Base-by-base conservation (phyloP, 805 yeast species). In the Komagataella ulmi region DNA sequence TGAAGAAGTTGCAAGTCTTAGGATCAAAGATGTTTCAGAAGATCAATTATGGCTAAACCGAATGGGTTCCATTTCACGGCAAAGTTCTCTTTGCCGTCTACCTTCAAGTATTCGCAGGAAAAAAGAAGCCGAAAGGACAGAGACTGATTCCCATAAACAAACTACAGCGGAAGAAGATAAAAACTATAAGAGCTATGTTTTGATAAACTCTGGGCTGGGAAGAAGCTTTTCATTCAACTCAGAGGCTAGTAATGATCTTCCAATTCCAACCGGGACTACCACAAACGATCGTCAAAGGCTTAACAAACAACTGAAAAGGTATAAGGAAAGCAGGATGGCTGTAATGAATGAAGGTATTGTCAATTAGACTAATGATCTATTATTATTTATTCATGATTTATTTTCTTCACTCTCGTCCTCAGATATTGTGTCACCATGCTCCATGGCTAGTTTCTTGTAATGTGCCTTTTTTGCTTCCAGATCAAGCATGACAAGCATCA, bases 401-500 rank as follows among this genome's bases (percentile, higher is more conserved):
- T 76, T 84, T 0, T 77, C 86, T 2, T 80, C 86, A 1, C 77
- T 85, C 0, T 73, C 81, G 0, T 80, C 88, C 23, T 83, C 89
- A 51, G 88, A 81, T 1, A 81, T 73, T 1, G 75, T 82, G 50
- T 74, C 79, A 0, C 87, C 88, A 3, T 80, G 59, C 0, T 62
- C 68, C 52, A 69, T 71, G 44, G 84, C 70, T 53, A 69, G 72
- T 6, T 64, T 59, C 59, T 82, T 83, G 62, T 86, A 82, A 55
- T 71, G 71, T 30, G 72, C 68, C 53, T 79, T 79, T 56, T 76
- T 78, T 49, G 83, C 88, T 54, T 88, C 95, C 57, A 88, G 68
- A 48, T 87, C 95, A 17, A 85, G 77, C 63, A 89, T 79, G 17
- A 89, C 68, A 21, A 88, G 65, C 80, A 88, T 76, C 58, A 88